Conservation (phyloP, 2,329 filamentous ascomycete genomes). For the Balansia obtecta region DNA sequence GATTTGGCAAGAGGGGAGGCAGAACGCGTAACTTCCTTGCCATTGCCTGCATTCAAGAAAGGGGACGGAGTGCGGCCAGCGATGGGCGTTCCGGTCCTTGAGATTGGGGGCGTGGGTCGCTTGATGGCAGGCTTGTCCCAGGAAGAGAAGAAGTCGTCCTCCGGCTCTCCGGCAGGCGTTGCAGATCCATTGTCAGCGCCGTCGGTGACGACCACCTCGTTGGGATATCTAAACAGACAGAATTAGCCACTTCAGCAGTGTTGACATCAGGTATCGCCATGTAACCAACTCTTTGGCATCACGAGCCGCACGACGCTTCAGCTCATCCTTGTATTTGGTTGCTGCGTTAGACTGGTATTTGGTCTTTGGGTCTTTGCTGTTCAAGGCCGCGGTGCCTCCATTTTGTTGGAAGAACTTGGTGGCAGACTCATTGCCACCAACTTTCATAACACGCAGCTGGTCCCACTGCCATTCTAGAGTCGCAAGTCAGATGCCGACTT, state of each 20-base stretch:
- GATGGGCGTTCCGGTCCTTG: slow-evolving; percentile 72
- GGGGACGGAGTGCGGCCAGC: slow-evolving; percentile 77
- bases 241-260: slow-evolving; percentile 12
- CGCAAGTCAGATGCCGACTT: slow-evolving; percentile 3
- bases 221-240: slow-evolving; percentile 51
- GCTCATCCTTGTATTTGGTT: slow-evolving; percentile 94
- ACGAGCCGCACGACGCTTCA: slow-evolving; percentile 70
- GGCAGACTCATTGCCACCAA: slow-evolving; percentile 93
- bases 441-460: slow-evolving; percentile 93
- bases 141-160: slow-evolving; percentile 97
- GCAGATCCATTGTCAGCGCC: slow-evolving; percentile 53
- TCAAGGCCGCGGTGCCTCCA: slow-evolving; percentile 82
- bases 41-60: slow-evolving; percentile 62
- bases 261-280: neutral
- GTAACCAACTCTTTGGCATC: slow-evolving; percentile 69
- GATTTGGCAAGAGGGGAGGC: slow-evolving; percentile 68
- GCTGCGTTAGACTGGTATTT: slow-evolving; percentile 95
- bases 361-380: slow-evolving; percentile 91
- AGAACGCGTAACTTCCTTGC: slow-evolving; percentile 61
- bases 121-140: slow-evolving; percentile 99
- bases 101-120: slow-evolving; percentile 85
- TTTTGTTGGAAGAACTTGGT: slow-evolving; percentile 98
- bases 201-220: slow-evolving; percentile 77
- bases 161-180: slow-evolving; percentile 71
- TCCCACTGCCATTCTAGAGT: slow-evolving; percentile 91